Percentiles rank a stretch among this genome's conserved stretches.
phyloP scores from a whole-genome alignment of 345 rosid genomes.

The Corchorus olitorius region DNA sequence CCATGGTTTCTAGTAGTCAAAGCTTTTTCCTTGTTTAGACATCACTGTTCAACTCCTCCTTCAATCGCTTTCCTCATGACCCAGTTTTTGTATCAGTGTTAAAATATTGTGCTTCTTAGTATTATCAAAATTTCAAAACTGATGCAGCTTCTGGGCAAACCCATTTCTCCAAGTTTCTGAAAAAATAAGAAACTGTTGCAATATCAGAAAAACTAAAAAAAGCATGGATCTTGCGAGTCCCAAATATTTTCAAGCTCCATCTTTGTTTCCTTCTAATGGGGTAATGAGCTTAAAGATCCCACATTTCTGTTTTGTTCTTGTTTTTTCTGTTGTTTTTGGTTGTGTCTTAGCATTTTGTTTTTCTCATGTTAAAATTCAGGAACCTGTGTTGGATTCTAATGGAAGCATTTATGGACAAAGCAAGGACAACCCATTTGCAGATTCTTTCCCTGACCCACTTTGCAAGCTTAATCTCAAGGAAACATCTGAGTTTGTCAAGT shows the following conservation, averaged over 20 bases:
- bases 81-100: conserved; percentile 2
- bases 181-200: background rate
- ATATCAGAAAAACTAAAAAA: background rate
- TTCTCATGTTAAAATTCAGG: conserved; percentile 36
- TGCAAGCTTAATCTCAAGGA: conserved; percentile 76
- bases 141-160: background rate
- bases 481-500: conserved; percentile 69
- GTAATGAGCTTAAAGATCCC: conserved; percentile 29
- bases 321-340: background rate
- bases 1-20: conserved; percentile 25
- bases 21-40: conserved; percentile 28
- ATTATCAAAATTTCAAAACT: background rate
- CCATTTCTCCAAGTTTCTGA: background rate
- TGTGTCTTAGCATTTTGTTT: background rate
- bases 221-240: conserved; percentile 53
- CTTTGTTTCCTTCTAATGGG: conserved; percentile 37
- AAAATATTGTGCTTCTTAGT: background rate
- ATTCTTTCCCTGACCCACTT: conserved; percentile 55
- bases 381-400: conserved; percentile 35
- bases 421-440: conserved; percentile 59
- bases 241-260: conserved; percentile 42
- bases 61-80: conserved; percentile 37
- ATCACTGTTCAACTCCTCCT: conserved; percentile 29
- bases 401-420: conserved; percentile 37
- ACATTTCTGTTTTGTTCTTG: background rate